Evolutionary conservation across 2,329 filamentous ascomycete genomes (phyloP).

Genomic region (Tolypocladium ovalisporum): DNA sequence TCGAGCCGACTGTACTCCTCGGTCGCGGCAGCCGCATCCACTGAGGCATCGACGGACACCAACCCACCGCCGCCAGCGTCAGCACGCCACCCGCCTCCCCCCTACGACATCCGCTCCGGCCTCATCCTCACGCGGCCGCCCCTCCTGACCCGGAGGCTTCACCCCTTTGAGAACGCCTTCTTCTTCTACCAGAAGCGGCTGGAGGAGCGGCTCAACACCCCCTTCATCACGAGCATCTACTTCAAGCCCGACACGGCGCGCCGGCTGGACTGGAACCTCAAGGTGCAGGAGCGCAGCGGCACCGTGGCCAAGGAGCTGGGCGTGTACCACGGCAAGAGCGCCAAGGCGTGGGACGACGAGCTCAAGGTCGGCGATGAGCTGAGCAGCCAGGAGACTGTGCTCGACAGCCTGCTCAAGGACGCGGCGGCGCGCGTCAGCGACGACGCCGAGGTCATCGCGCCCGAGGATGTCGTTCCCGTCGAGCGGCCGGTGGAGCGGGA

Average conservation of each 20-base stretch:
- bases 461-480: conserved; percentile 52
- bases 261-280: conserved; percentile 83
- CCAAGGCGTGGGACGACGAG: conserved; percentile 85
- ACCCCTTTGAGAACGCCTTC: conserved; percentile 82
- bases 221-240: conserved; percentile 88
- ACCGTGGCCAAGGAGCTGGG: conserved; percentile 79
- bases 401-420: conserved; percentile 63
- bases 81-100: conserved; percentile 8
- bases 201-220: conserved; percentile 80
- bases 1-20: conserved; percentile 25
- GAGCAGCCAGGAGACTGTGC: conserved; percentile 50
- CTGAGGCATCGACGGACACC: conserved; percentile 9
- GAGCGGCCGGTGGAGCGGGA: conserved; percentile 58
- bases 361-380: conserved; percentile 62
- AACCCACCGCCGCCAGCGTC: conserved; percentile 7
- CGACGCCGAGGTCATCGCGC: conserved; percentile 46
- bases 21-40: conserved; percentile 9
- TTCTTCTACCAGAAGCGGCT: conserved; percentile 96
- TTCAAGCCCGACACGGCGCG: conserved; percentile 82
- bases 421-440: conserved; percentile 54
- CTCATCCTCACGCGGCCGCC: conserved; percentile 83
- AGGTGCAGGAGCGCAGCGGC: conserved; percentile 60
- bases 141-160: conserved; percentile 71
- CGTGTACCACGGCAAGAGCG: conserved; percentile 60
- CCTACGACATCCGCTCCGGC: conserved; percentile 47